phyloP scores from a whole-genome alignment of 2,329 filamentous ascomycete genomes.

The Alternaria triticimaculans region DNA sequence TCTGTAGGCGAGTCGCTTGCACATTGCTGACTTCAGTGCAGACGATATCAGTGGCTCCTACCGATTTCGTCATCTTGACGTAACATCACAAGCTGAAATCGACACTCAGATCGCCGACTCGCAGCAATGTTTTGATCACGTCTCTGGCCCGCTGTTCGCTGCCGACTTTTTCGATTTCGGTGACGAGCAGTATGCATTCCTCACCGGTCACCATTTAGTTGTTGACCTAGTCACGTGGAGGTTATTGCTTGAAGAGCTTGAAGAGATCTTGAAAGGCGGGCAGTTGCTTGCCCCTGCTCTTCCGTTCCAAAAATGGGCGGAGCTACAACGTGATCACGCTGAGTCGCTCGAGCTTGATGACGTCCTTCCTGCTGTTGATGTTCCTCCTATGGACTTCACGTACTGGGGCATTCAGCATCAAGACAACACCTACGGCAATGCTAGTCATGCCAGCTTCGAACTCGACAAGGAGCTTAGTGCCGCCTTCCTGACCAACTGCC shows the following conservation, averaged over 20 bases:
- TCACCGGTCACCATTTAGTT: conserved; percentile 47
- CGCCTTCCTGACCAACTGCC: conserved; percentile 37
- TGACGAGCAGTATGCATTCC: conserved; percentile 40
- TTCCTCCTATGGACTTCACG: conserved; percentile 41
- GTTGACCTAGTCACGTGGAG: conserved; percentile 58
- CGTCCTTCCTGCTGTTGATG: conserved; percentile 36
- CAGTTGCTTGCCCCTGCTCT: conserved; percentile 40
- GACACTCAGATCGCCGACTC: conserved; percentile 41
- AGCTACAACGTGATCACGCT: conserved; percentile 46
- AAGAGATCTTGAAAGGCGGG: conserved; percentile 44
- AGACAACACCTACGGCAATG: conserved; percentile 49
- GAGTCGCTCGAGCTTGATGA: conserved; percentile 26
- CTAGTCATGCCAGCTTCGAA: conserved; percentile 41
- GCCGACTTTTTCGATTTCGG: conserved; percentile 47
- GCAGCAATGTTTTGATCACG: conserved; percentile 36
- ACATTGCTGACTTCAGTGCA: conserved; percentile 3
- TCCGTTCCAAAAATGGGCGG: conserved; percentile 50
- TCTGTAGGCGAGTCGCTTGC: background rate
- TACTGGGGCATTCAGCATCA: conserved; percentile 50
- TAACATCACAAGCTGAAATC: conserved; percentile 31
- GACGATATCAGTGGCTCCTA: conserved; percentile 37
- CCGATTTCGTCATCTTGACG: conserved; percentile 32
- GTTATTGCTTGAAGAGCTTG: conserved; percentile 54
- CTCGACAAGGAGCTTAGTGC: conserved; percentile 33
- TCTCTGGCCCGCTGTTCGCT: conserved; percentile 38